phyloP scores from a whole-genome alignment of 495 filamentous ascomycete genomes.

The Penicillium nucicola region DNA sequence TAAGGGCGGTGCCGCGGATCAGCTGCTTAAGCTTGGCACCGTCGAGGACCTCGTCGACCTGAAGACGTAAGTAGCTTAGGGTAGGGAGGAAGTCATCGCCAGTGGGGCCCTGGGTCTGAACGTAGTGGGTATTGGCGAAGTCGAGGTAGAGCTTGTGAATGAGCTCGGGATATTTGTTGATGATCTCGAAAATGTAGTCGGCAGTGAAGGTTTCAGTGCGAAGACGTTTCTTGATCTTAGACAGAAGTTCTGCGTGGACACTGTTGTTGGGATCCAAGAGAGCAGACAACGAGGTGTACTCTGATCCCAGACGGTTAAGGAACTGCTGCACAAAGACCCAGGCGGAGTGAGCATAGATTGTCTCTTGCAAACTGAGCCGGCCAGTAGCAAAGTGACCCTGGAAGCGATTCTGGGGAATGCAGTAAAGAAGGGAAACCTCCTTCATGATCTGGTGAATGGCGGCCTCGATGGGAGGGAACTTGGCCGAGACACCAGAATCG shows the following conservation, averaged over 20 bases:
- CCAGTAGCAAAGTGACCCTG: constrained; percentile 86
- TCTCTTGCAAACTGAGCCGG: constrained; percentile 88
- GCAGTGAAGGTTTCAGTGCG: constrained; percentile 96
- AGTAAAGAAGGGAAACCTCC: constrained; percentile 94
- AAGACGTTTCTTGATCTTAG: constrained; percentile 92
- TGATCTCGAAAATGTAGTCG: constrained; percentile 96
- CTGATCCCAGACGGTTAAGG: constrained; percentile 87
- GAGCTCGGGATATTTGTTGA: constrained; percentile 83
- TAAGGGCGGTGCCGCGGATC: constrained; percentile 76
- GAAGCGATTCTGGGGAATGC: constrained; percentile 94
- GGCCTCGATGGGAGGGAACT: constrained; percentile 77
- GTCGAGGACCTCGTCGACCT: constrained; percentile 72
- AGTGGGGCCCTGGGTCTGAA: constrained; percentile 66
- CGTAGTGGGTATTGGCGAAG: constrained; percentile 89
- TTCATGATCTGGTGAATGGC: constrained; percentile 99
- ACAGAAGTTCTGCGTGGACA: constrained; percentile 82
- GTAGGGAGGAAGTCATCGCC: constrained; percentile 79
- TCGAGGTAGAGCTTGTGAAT: constrained; percentile 85
- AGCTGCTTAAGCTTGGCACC: constrained; percentile 73
- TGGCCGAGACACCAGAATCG: constrained; percentile 45
- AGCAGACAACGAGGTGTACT: constrained; percentile 84
- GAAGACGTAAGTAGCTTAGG: constrained; percentile 69
- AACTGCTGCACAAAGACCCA: constrained; percentile 98
- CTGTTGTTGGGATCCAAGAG: constrained; percentile 77
- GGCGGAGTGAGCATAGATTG: constrained; percentile 93